These are phyloP conservation scores for Erodium texanum DNA, from an alignment of 441 rosid species.

Conservation along the genomic window DNA sequence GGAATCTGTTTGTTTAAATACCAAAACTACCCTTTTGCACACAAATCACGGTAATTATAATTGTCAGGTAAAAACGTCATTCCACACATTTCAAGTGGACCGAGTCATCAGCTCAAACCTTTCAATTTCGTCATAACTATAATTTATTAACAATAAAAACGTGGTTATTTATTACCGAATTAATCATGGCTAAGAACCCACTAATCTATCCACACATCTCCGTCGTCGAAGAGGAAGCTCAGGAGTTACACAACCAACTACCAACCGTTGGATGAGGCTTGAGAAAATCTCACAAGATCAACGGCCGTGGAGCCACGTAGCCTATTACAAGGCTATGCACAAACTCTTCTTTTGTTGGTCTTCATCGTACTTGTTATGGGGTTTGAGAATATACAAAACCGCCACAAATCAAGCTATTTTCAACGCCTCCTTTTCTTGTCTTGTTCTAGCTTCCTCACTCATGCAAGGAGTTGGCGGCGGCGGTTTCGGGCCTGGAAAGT, in stretches of 20 bases:
- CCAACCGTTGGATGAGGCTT: slow-evolving; percentile 30
- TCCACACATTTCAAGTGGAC: not conserved
- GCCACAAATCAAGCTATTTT: slow-evolving; percentile 23
- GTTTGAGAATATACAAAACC: not conserved
- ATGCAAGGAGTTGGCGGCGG: slow-evolving; percentile 28
- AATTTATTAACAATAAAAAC: not conserved
- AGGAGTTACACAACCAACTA: slow-evolving; percentile 39
- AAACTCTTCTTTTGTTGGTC: slow-evolving; percentile 22
- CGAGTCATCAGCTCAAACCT: not conserved
- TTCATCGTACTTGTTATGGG: slow-evolving; percentile 13
- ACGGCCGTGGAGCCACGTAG: slow-evolving; percentile 26
- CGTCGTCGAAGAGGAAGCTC: slow-evolving; percentile 33
- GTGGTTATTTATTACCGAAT: not conserved
- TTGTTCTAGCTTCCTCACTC: not conserved
- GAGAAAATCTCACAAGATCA: slow-evolving; percentile 16
- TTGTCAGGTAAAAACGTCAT: too few species aligned
- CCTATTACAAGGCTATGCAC: slow-evolving; percentile 26
- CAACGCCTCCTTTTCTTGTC: slow-evolving; percentile 19
- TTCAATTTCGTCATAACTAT: not conserved
- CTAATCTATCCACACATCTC: too few species aligned
- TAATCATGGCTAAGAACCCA: not conserved
- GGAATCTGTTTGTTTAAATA: too few species aligned
- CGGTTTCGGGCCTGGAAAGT: too few species aligned
- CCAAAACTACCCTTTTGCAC: not conserved
- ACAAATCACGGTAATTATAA: not conserved